A percentile compares a stretch with the other conserved stretches of the same genome.
Conservation (phyloP, 345 rosid genomes). For the Rhodamnia argentea region DNA sequence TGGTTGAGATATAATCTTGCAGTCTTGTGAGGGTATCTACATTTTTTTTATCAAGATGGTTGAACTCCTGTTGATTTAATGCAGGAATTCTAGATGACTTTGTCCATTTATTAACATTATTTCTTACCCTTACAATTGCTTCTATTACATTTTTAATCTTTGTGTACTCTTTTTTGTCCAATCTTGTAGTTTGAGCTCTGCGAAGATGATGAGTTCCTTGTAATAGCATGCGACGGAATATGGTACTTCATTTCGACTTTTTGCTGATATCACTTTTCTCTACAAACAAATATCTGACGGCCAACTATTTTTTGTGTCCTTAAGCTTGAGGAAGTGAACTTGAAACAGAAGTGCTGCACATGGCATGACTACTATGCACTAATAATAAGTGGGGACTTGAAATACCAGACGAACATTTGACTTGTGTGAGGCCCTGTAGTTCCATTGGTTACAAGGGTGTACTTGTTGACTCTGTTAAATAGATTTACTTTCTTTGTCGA, state of each 20-base stretch:
- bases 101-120: not conserved
- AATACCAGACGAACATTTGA: not conserved
- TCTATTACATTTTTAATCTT: not conserved
- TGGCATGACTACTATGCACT: not conserved
- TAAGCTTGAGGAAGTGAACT: not conserved
- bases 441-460: not conserved
- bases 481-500: not conserved
- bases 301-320: not conserved
- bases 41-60: not conserved
- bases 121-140: not conserved
- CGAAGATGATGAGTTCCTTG: conserved; percentile 86
- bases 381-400: not conserved
- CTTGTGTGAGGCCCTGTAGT: not conserved
- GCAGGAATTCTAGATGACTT: not conserved
- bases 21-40: not conserved
- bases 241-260: conserved; percentile 28
- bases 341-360: not conserved
- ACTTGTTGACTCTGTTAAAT: not conserved
- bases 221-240: conserved; percentile 93
- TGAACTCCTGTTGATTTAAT: not conserved
- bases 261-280: not conserved
- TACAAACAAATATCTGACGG: not conserved
- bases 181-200: conserved; percentile 70
- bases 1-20: not conserved
- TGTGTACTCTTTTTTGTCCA: not conserved